Evolutionary conservation across 805 yeast genomes (phyloP).

Genomic region (Debaryomyces tyrocola): DNA sequence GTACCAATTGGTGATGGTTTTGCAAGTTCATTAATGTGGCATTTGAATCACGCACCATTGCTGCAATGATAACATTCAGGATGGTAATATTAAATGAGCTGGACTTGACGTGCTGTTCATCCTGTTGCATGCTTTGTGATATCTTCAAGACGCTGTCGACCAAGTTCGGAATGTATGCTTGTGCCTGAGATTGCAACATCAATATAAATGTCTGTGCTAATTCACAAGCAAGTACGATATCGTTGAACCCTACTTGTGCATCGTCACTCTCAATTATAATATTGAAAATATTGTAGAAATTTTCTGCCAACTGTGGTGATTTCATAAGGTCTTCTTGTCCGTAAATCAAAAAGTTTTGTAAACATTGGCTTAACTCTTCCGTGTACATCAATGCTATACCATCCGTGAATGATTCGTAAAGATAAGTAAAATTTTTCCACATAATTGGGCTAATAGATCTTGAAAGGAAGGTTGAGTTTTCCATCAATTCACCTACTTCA

Average conservation of each 20-base stretch:
- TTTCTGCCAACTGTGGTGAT: conserved; percentile 43
- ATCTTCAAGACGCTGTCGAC: conserved; percentile 44
- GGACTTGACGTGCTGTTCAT: conserved; percentile 30
- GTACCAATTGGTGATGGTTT: conserved; percentile 39
- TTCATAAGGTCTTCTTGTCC: conserved; percentile 39
- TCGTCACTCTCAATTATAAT: conserved; percentile 49
- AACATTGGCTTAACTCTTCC: conserved; percentile 72
- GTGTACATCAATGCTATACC: conserved; percentile 60
- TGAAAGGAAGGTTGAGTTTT: conserved; percentile 44
- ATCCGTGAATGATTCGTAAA: conserved; percentile 29
- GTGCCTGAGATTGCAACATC: conserved; percentile 50
- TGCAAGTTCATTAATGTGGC: conserved; percentile 52
- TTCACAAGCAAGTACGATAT: conserved; percentile 58
- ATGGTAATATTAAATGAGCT: conserved; percentile 47
- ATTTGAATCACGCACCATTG: conserved; percentile 60
- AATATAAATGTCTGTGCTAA: conserved; percentile 65
- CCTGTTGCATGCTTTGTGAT: conserved; percentile 25
- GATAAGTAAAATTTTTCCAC: conserved; percentile 68
- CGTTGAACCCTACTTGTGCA: conserved; percentile 47
- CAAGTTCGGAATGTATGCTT: conserved; percentile 45
- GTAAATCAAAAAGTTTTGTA: conserved; percentile 70
- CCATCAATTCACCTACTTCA: conserved; percentile 71
- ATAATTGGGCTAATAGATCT: conserved; percentile 55
- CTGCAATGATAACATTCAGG: conserved; percentile 62
- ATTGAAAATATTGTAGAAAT: conserved; percentile 51